Percentiles rank a stretch among this genome's conserved stretches.
These are phyloP conservation scores for Fragaria iinumae DNA, from an alignment of 306 rosid species.

Conservation along the genomic window DNA sequence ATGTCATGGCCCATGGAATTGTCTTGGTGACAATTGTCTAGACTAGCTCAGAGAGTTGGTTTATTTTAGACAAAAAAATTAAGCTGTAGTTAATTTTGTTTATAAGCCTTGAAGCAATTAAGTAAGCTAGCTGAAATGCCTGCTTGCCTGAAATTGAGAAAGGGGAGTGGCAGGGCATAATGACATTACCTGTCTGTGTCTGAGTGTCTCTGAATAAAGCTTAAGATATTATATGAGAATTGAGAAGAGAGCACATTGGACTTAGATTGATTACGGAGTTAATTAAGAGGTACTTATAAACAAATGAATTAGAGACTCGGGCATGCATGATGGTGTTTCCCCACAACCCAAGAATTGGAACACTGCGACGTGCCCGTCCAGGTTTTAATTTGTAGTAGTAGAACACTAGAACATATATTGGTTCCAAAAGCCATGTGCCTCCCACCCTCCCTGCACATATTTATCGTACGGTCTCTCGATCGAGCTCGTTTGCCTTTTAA, in stretches of 20 bases:
- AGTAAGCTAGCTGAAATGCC: background rate
- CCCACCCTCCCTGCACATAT: constrained; percentile 57
- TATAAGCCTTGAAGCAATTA: background rate
- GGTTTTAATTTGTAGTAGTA: constrained; percentile 30
- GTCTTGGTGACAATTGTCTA: background rate
- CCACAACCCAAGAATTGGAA: constrained; percentile 57
- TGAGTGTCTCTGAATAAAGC: background rate
- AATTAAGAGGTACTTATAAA: constrained; percentile 57
- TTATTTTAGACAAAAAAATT: constrained; percentile 3
- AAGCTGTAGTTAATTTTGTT: constrained; percentile 4
- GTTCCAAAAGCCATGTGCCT: constrained; percentile 64
- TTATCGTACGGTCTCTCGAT: constrained; percentile 19
- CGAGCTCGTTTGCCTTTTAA: background rate
- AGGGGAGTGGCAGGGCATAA: constrained; percentile 71
- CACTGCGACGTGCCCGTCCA: constrained; percentile 58
- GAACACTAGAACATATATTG: background rate
- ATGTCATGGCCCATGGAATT: constrained; percentile 1
- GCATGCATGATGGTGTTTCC: constrained; percentile 79
- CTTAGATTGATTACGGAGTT: constrained; percentile 23
- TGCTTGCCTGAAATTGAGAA: constrained; percentile 31
- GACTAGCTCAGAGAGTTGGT: background rate
- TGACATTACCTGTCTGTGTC: constrained; percentile 61
- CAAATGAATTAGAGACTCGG: constrained; percentile 50
- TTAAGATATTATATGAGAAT: background rate
- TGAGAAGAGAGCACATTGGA: background rate